Evolutionary conservation across 1,139 yeast species (phyloP).

Genomic region (Debaryomyces sp.): DNA sequence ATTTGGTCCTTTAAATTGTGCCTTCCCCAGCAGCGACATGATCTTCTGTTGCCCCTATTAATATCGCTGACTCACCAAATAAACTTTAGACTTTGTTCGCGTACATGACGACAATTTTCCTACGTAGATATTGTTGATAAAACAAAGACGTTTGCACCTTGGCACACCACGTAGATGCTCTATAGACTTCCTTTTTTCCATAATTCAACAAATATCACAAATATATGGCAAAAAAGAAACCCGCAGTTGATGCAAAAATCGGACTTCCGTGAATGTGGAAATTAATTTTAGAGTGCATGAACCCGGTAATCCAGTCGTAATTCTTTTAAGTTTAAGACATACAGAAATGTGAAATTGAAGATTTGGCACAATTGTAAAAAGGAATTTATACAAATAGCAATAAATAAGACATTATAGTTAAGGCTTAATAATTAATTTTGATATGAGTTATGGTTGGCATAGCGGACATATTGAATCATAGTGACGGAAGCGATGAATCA

Average conservation of each 20-base stretch:
- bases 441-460: constrained; percentile 7
- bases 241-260: too few relatives aligned
- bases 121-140: too few relatives aligned
- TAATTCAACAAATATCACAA: too few relatives aligned
- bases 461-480: constrained; percentile 5
- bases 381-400: background rate
- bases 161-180: too few relatives aligned
- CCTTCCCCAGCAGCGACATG: too few relatives aligned
- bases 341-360: background rate
- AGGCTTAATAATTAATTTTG: background rate
- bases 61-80: background rate
- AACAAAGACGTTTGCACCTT: too few relatives aligned
- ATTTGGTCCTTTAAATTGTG: too few relatives aligned
- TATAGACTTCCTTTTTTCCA: too few relatives aligned
- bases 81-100: background rate
- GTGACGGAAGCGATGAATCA: background rate
- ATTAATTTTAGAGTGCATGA: background rate
- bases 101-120: background rate
- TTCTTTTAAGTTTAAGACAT: background rate
- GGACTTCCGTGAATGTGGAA: too few relatives aligned
- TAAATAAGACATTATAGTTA: background rate
- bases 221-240: too few relatives aligned
- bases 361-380: background rate
- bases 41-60: too few relatives aligned
- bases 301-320: background rate